Evolutionary conservation across 148 eudicot genomes (phyloP).

Genomic region (Silene latifolia): DNA sequence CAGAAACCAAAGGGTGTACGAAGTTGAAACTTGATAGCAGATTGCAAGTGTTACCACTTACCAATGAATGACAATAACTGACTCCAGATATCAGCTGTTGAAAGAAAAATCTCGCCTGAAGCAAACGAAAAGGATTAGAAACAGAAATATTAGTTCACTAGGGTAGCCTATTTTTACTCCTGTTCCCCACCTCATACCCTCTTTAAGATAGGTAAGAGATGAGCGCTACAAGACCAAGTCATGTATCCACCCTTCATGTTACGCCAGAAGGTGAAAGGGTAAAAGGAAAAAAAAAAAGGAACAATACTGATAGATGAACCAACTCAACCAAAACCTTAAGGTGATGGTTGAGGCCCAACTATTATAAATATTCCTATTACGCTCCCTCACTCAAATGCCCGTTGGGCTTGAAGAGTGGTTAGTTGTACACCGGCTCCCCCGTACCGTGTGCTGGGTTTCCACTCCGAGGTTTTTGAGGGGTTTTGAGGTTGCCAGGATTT

Average conservation of each 20-base stretch:
- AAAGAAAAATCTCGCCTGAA: slow-evolving; percentile 89
- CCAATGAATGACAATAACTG: slow-evolving; percentile 73
- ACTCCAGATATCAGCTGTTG: slow-evolving; percentile 92
- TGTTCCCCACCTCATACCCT: not conserved
- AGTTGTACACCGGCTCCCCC: too few relatives aligned
- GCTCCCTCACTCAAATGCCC: too few relatives aligned
- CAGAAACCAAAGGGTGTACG: not conserved
- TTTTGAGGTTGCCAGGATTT: too few relatives aligned
- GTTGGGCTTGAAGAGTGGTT: too few relatives aligned
- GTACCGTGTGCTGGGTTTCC: too few relatives aligned
- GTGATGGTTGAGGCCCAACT: too few relatives aligned
- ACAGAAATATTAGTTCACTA: not conserved
- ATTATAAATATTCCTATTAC: too few relatives aligned
- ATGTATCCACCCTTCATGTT: not conserved
- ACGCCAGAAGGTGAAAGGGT: not conserved
- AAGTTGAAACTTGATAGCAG: not conserved
- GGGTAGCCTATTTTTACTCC: not conserved
- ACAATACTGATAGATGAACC: too few relatives aligned
- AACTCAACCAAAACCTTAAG: too few relatives aligned
- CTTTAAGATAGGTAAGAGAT: not conserved
- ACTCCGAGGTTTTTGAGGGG: too few relatives aligned
- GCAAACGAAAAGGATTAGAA: slow-evolving; percentile 3
- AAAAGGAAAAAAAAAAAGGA: not conserved
- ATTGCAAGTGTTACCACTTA: slow-evolving; percentile 46
- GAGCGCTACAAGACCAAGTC: not conserved